Evolutionary conservation across 1,284 basidiomycete genomes (phyloP).

Genomic region (Boletellus sp.): DNA sequence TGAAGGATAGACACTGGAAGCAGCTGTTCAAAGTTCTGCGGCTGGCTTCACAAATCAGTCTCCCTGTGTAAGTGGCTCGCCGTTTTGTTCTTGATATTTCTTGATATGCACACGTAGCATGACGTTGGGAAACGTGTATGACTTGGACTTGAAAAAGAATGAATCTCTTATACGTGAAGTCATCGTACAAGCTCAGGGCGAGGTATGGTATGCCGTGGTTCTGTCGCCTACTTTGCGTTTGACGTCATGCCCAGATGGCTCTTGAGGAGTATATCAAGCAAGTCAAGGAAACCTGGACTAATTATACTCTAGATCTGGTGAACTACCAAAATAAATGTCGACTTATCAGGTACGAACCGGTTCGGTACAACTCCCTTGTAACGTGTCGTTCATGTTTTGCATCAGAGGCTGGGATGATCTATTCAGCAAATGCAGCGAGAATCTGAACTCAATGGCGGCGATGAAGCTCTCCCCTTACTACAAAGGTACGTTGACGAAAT

Average conservation of each 20-base stretch:
- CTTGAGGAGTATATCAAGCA: constrained; percentile 92
- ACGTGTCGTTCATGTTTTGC: constrained; percentile 12
- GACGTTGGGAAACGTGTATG: constrained; percentile 96
- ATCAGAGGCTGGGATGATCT: constrained; percentile 94
- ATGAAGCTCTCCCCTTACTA: constrained; percentile 99
- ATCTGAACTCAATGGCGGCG: constrained; percentile 90
- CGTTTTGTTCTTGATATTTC: not conserved
- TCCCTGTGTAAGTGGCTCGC: constrained; percentile 55
- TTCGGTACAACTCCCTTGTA: not conserved
- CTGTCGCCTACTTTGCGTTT: not conserved
- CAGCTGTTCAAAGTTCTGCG: constrained; percentile 92
- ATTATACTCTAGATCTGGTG: constrained; percentile 92
- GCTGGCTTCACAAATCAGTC: constrained; percentile 61
- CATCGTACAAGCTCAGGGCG: constrained; percentile 96
- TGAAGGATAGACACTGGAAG: constrained; percentile 98
- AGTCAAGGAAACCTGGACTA: constrained; percentile 96
- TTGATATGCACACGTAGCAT: constrained; percentile 51
- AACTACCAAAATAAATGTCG: constrained; percentile 99
- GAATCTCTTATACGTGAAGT: constrained; percentile 90
- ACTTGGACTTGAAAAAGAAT: constrained; percentile 93
- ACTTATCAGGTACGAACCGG: constrained; percentile 69
- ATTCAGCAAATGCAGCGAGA: constrained; percentile 95
- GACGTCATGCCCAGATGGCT: constrained; percentile 62
- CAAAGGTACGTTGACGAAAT: constrained; percentile 57
- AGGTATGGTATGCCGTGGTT: constrained; percentile 46